Evolutionary conservation across 805 yeast genomes (phyloP).

Genomic region (Schwanniomyces polymorphus): DNA sequence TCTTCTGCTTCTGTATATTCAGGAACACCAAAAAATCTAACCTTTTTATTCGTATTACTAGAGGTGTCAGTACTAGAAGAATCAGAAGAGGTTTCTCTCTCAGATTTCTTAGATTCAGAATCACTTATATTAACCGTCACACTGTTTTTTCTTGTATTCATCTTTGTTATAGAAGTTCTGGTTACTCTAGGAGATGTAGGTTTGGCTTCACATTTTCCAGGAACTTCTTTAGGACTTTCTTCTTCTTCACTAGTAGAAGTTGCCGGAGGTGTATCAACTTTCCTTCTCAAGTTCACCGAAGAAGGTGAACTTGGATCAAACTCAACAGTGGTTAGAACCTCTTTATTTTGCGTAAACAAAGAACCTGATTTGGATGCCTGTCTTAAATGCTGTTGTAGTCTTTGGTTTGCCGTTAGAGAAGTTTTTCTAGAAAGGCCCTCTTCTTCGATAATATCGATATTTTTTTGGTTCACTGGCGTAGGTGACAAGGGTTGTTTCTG

Average conservation of each 20-base stretch:
- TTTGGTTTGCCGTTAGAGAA: constrained; percentile 34
- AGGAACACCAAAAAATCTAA: constrained; percentile 53
- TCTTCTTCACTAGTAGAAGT: not conserved
- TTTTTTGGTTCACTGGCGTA: constrained; percentile 12
- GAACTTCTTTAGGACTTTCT: not conserved
- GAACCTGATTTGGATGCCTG: constrained; percentile 39
- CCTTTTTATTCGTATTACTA: constrained; percentile 34
- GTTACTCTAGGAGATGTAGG: constrained; percentile 4
- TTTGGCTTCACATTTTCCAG: not conserved
- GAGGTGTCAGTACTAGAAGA: not conserved
- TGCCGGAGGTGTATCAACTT: constrained; percentile 10
- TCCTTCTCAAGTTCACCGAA: constrained; percentile 12
- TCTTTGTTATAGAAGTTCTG: constrained; percentile 21
- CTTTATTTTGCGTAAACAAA: constrained; percentile 37
- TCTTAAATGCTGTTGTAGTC: constrained; percentile 38
- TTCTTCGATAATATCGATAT: constrained; percentile 19
- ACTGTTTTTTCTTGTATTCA: constrained; percentile 21
- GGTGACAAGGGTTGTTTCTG: constrained; percentile 11
- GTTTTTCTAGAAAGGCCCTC: constrained; percentile 8
- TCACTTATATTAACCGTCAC: not conserved
- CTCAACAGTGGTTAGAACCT: constrained; percentile 32
- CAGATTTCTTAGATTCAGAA: not conserved
- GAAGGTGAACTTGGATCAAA: constrained; percentile 42
- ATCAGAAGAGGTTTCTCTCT: not conserved
- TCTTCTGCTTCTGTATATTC: constrained; percentile 54